phyloP scores from a whole-genome alignment of 257 asterid species.

The Solanum chmielewskii region DNA sequence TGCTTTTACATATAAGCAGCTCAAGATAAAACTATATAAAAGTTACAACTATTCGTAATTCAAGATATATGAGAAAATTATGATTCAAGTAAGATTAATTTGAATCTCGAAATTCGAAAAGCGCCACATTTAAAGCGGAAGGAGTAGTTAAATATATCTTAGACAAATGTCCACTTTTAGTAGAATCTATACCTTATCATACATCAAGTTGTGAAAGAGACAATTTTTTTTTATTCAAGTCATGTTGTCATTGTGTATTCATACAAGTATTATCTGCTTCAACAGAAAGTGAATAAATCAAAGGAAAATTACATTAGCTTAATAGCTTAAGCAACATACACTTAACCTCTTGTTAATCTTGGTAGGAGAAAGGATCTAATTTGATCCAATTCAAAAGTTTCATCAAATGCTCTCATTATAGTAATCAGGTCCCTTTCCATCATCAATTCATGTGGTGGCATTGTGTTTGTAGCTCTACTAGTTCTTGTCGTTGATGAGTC shows the following conservation, averaged over 20 bases:
- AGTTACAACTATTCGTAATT: too few species aligned
- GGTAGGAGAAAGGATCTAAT: background rate
- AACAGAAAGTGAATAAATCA: background rate
- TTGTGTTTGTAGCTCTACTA: background rate
- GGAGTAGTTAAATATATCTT: background rate
- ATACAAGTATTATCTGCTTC: background rate
- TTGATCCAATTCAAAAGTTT: conserved; percentile 6
- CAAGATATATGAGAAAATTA: background rate
- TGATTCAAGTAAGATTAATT: background rate
- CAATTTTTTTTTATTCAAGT: background rate
- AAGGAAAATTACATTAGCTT: background rate
- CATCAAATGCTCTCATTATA: conserved; percentile 20
- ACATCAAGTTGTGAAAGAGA: background rate
- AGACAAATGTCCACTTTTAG: background rate
- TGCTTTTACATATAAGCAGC: background rate
- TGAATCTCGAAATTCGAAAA: background rate
- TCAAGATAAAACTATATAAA: too few species aligned
- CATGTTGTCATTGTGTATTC: background rate
- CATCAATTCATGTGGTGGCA: background rate
- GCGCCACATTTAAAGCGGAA: background rate
- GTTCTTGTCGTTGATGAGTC: background rate
- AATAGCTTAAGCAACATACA: background rate
- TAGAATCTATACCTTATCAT: background rate
- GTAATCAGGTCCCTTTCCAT: background rate
- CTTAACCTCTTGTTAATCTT: background rate